Evolutionary conservation across 2,329 filamentous ascomycete genomes (phyloP), one percentile per base, ranked within the genome.

Genomic region (Emericellopsis atlantica): DNA sequence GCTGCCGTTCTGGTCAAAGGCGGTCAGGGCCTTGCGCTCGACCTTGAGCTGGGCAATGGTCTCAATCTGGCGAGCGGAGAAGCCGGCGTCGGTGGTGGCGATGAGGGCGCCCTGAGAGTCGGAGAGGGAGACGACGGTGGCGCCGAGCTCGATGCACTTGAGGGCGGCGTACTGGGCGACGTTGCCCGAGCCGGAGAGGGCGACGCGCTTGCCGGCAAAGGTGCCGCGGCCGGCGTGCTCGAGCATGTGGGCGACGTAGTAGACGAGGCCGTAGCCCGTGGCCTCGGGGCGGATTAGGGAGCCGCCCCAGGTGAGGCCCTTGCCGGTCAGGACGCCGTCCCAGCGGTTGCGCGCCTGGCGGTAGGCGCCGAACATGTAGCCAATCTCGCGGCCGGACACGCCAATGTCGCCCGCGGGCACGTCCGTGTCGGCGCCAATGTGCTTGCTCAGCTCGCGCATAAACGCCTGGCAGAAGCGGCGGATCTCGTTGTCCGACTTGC

Each of bases 371-470:
- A 96, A 96, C 66, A 96, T 71, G 72, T 78, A 96, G 51, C 90
- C 92, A 55, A 98, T 84, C 70, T 96, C 92, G 49, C 89, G 85
- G 49, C 82, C 82, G 44, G 81, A 82, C 40, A 95, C 90, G 64
- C 92, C 92, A 59, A 96, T 96, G 58, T 98, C 92, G 62, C 92
- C 92, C 49, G 92, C 92, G 46, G 92, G 92, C 22, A 98, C 88
- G 60, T 96, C 92, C 37, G 87, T 95, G 65, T 95, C 84, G 51
- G 87, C 87, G 53, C 92, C 88, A 60, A 96, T 96, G 76, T 96
- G 89, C 69, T 86, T 88, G 72, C 76, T 84, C 47, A 98, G 79
- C 73, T 95, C 86, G 54, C 80, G 81, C 92, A 96, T 96, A 74
- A 96, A 98, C 45, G 88, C 69, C 50, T 84, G 79, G 72, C 90